Percentiles rank a stretch among this genome's conserved stretches.
Evolutionary conservation across 768 basidiomycete genomes (phyloP).

Genomic region (Fibroporia radiculosa): DNA sequence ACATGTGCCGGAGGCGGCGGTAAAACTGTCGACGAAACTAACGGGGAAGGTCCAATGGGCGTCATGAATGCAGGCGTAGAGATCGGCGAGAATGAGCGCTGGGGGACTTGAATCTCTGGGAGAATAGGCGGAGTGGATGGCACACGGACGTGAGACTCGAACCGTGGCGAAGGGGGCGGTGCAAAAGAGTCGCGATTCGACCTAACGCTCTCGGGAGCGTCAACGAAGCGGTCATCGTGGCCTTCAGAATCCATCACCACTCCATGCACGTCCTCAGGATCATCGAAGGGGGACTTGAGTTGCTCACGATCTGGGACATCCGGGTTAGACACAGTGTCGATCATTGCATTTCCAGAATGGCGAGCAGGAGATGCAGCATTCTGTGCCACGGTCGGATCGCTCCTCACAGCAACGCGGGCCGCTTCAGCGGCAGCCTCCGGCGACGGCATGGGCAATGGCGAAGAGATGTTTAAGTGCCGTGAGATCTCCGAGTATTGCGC

Average conservation of each 20-base stretch:
- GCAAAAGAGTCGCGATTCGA: slow-evolving; percentile 14
- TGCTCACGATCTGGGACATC: slow-evolving; percentile 7
- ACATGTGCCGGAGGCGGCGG: slow-evolving; percentile 15
- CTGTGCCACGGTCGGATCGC: slow-evolving; percentile 16
- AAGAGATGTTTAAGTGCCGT: slow-evolving; percentile 36
- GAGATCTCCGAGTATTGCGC: slow-evolving; percentile 69
- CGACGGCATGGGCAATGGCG: not conserved
- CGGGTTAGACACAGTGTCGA: not conserved
- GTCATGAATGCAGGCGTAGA: slow-evolving; percentile 14
- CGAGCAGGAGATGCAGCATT: slow-evolving; percentile 7
- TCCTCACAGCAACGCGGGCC: not conserved
- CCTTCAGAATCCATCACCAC: not conserved
- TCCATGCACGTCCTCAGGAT: slow-evolving; percentile 12
- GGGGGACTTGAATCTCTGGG: slow-evolving; percentile 42
- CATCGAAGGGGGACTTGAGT: slow-evolving; percentile 27
- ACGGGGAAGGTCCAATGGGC: slow-evolving; percentile 18
- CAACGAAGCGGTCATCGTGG: not conserved
- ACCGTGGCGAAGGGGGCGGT: slow-evolving; percentile 20
- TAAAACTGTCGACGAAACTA: slow-evolving; percentile 14
- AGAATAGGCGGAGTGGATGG: slow-evolving; percentile 44
- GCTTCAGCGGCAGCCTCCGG: not conserved
- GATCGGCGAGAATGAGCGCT: slow-evolving; percentile 35
- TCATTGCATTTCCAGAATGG: not conserved
- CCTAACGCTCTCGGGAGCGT: slow-evolving; percentile 22
- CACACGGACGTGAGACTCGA: slow-evolving; percentile 32